phyloP scores from a whole-genome alignment of 1,284 basidiomycete genomes.

The Cutaneotrichosporon curvatum region DNA sequence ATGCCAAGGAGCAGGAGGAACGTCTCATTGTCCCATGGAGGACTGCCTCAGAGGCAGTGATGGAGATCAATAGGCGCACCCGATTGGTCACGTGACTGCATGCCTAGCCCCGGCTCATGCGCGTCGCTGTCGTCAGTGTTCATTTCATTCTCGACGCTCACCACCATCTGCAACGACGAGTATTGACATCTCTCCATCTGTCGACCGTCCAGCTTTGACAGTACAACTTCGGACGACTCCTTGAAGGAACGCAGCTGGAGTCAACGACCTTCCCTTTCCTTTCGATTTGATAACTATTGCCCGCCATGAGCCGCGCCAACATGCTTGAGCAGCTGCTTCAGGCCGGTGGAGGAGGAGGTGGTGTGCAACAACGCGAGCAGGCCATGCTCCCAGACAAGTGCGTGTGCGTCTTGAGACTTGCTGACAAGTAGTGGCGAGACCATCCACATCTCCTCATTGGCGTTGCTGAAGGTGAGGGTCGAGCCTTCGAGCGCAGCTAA shows the following conservation, averaged over 20 bases:
- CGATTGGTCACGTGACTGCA: too few relatives aligned
- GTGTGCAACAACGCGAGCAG: constrained; percentile 23
- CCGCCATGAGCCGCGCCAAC: constrained; percentile 8
- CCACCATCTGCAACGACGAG: too few relatives aligned
- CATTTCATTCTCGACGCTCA: too few relatives aligned
- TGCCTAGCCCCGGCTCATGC: not conserved
- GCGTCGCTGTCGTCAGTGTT: constrained; percentile 10
- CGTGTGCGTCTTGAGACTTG: constrained; percentile 14
- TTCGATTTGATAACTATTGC: not conserved
- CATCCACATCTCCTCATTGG: constrained; percentile 90
- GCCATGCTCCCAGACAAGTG: constrained; percentile 46
- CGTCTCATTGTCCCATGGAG: too few relatives aligned
- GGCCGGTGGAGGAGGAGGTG: not conserved
- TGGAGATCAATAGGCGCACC: too few relatives aligned
- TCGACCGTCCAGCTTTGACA: too few relatives aligned
- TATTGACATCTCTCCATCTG: too few relatives aligned
- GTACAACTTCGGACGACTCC: too few relatives aligned
- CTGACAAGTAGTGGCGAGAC: constrained; percentile 60
- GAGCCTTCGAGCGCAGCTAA: not conserved
- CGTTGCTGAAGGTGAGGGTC: constrained; percentile 69
- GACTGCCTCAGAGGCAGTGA: too few relatives aligned
- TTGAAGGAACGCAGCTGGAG: not conserved
- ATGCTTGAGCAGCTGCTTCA: too few relatives aligned
- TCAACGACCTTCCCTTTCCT: too few relatives aligned
- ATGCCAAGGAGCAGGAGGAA: too few relatives aligned